Percentiles rank a stretch among this genome's conserved stretches.
Conservation (phyloP, 129 eudicot species). For the Heracleum sosnowskyi region DNA sequence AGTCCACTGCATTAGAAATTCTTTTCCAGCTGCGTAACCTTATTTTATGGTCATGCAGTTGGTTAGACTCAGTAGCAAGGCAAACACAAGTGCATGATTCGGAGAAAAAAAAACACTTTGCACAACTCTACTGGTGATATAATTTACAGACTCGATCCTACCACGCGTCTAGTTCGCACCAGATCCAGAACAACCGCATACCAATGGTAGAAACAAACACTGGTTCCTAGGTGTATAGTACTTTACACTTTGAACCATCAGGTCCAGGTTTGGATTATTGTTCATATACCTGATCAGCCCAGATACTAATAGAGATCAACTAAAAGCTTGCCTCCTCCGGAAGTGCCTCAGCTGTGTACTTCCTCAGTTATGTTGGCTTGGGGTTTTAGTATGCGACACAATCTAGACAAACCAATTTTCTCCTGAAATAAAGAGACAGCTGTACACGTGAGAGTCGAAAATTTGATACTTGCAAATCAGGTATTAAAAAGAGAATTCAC, state of each 20-base stretch:
- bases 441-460: not conserved
- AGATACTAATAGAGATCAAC: not conserved
- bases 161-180: not conserved
- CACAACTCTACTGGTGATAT: not conserved
- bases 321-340: not conserved
- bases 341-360: slow-evolving; percentile 1
- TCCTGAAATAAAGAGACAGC: slow-evolving; percentile 34
- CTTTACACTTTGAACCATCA: not conserved
- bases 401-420: slow-evolving; percentile 58
- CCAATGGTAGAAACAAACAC: not conserved
- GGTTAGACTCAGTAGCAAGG: too few species aligned
- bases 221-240: not conserved
- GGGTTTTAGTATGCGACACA: slow-evolving; percentile 49
- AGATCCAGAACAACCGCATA: not conserved
- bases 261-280: not conserved
- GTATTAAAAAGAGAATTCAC: not conserved
- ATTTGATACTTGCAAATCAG: not conserved
- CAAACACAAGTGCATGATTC: not conserved
- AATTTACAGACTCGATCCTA: not conserved
- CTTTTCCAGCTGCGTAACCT: not conserved
- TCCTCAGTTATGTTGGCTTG: not conserved
- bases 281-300: not conserved
- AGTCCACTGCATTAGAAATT: not conserved
- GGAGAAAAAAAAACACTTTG: not conserved
- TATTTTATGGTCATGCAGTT: too few species aligned